phyloP scores from a whole-genome alignment of 805 yeast genomes.

The Ogataea naganishii region DNA sequence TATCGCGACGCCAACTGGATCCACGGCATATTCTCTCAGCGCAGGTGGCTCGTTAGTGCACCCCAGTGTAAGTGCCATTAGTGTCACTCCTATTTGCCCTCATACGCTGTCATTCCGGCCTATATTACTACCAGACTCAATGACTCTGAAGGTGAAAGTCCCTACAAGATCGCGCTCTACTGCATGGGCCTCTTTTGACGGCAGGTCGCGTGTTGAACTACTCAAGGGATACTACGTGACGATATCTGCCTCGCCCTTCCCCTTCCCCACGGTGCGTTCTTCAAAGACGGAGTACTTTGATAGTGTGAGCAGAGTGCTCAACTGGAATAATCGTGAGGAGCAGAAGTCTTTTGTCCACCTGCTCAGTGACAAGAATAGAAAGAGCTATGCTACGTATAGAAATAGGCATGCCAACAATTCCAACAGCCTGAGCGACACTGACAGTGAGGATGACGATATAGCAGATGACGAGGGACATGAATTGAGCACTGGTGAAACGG shows the following conservation, averaged over 20 bases:
- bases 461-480: slow-evolving; percentile 14
- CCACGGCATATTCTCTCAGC: slow-evolving; percentile 89
- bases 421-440: slow-evolving; percentile 14
- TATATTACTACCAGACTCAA: slow-evolving; percentile 86
- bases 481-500: no score
- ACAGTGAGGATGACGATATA: slow-evolving; percentile 14
- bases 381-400: slow-evolving; percentile 26
- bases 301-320: slow-evolving; percentile 73
- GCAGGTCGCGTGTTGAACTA: slow-evolving; percentile 78
- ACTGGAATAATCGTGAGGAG: slow-evolving; percentile 89
- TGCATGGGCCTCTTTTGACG: slow-evolving; percentile 97
- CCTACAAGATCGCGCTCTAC: slow-evolving; percentile 75
- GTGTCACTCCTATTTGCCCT: slow-evolving; percentile 94
- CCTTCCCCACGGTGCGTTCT: slow-evolving; percentile 86
- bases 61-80: slow-evolving; percentile 87
- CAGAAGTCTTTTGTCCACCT: slow-evolving; percentile 73
- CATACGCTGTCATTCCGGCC: slow-evolving; percentile 93
- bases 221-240: slow-evolving; percentile 78
- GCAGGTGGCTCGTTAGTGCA: slow-evolving; percentile 96
- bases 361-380: slow-evolving; percentile 47
- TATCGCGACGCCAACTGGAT: slow-evolving; percentile 91
- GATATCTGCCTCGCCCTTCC: slow-evolving; percentile 77
- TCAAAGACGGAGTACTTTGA: slow-evolving; percentile 74
- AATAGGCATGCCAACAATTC: slow-evolving; percentile 9
- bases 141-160: slow-evolving; percentile 73